phyloP scores from a whole-genome alignment of 306 rosid species.

The Astragalus membranaceus region DNA sequence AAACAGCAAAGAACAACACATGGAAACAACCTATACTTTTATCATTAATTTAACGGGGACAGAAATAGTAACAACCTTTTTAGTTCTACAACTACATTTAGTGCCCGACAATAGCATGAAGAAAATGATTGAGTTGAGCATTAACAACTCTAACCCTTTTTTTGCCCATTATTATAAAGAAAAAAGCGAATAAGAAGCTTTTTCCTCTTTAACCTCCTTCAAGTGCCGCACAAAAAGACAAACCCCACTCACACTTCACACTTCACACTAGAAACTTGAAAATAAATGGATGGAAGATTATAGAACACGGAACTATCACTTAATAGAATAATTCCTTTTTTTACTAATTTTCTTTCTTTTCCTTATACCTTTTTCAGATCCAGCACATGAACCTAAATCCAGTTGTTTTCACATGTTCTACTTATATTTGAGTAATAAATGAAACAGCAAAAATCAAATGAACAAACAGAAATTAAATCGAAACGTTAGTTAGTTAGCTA shows the following conservation, averaged over 20 bases:
- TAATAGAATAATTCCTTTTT: constrained; percentile 25
- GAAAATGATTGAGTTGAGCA: constrained; percentile 33
- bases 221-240: constrained; percentile 48
- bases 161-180: constrained; percentile 18
- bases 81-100: constrained; percentile 6
- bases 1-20: constrained; percentile 12
- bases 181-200: constrained; percentile 16
- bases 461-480: not conserved
- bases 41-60: constrained; percentile 14
- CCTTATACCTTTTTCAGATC: constrained; percentile 48
- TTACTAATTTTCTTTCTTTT: constrained; percentile 21
- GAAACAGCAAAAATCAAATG: constrained; percentile 3
- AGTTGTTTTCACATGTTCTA: constrained; percentile 35
- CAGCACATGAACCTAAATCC: constrained; percentile 45
- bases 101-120: constrained; percentile 26
- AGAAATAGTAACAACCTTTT: constrained; percentile 29
- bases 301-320: constrained; percentile 52
- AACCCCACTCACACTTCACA: constrained; percentile 30
- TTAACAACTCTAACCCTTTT: constrained; percentile 13
- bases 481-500: not conserved
- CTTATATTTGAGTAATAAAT: constrained; percentile 15
- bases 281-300: constrained; percentile 35
- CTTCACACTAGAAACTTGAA: constrained; percentile 6
- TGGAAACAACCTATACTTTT: constrained; percentile 13
- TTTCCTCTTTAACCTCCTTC: constrained; percentile 31